A percentile compares a stretch with the other conserved stretches of the same genome.
phyloP scores from a whole-genome alignment of 805 yeast species.

The Nakazawaea siamensis region DNA sequence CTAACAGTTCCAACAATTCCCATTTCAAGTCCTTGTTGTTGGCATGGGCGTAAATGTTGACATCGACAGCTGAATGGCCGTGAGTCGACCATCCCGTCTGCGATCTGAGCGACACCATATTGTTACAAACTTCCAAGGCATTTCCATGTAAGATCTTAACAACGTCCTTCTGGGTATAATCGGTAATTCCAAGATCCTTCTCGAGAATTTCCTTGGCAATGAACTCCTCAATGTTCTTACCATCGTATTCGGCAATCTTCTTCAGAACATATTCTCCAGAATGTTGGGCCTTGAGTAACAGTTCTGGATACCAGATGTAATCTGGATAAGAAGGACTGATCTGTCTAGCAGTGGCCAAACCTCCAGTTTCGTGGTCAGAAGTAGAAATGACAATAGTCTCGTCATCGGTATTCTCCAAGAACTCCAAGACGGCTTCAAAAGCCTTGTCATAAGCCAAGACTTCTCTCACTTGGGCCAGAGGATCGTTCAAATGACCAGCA shows the following conservation, averaged over 20 bases:
- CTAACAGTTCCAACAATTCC: constrained; percentile 36
- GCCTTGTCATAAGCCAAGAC: constrained; percentile 83
- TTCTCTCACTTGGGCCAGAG: constrained; percentile 90
- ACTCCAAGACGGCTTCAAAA: constrained; percentile 64
- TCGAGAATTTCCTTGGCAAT: constrained; percentile 47
- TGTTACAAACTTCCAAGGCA: constrained; percentile 38
- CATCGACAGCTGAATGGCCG: constrained; percentile 95
- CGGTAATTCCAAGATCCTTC: constrained; percentile 58
- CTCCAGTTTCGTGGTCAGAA: constrained; percentile 96
- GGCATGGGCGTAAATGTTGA: constrained; percentile 78
- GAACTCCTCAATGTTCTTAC: constrained; percentile 26
- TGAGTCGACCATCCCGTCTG: constrained; percentile 96
- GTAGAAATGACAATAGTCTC: constrained; percentile 79
- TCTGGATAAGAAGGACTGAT: constrained; percentile 65
- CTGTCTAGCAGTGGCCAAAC: constrained; percentile 83
- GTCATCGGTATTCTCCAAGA: constrained; percentile 55
- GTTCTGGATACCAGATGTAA: constrained; percentile 82
- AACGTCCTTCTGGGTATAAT: constrained; percentile 49
- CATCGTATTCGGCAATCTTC: constrained; percentile 28
- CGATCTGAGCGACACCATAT: constrained; percentile 72
- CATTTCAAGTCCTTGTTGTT: constrained; percentile 39
- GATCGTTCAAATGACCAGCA: constrained; percentile 91
- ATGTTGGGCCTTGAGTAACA: constrained; percentile 56
- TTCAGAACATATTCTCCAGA: constrained; percentile 65
- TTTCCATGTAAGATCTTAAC: constrained; percentile 24